Evolutionary conservation across 192 early-diverging fungal genomes (phyloP), one percentile per base, ranked within the genome.

Genomic region (Backusella tuberculispora): DNA sequence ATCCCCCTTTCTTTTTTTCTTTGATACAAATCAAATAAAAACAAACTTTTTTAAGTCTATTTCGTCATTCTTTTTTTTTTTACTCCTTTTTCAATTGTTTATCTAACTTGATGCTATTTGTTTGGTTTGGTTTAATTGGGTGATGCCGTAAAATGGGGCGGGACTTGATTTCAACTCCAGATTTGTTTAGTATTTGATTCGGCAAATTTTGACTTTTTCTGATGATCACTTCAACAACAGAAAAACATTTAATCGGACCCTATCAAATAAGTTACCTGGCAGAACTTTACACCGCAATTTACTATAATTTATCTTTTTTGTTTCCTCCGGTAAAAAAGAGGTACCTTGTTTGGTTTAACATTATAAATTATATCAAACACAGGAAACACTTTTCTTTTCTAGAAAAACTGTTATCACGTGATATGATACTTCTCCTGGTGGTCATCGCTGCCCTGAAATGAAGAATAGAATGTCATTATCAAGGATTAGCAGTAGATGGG

Each of bases 1-100:
- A 14, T 60, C 26, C 26, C 53, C 13, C 24, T 10, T 60, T 60
- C 12, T 26, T 60, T 56, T 60, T 60, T 60, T 24, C 26, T 60
- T 60, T 60, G 53, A 60, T 60, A 60, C 53, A 60, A 60, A 19
- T 60, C 53, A 60, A 60, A 60, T 60, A 60, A 60, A 60, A 60
- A 26, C 26, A 26, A 60, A 13, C 10, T 24, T 60, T 34, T 34
- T 34, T 34, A 34, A 34, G 29, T 34, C 29, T 34, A 26, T 60
- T 60, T 60, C 53, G 24, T 60, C 53, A 60, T 60, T 10, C 5
- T 4, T 26, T 26, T 26, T 60, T 26, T 26, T 60, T 3, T 19
- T 60, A 12, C 24, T 60, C 24, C 24, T 19, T 12, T 26, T 14
- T 19, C 9, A 9, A 1, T 12, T 12, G 19, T 56, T 56, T 19